Conservation (phyloP, 148 eudicot genomes). For the Gaultheria prostrata region DNA sequence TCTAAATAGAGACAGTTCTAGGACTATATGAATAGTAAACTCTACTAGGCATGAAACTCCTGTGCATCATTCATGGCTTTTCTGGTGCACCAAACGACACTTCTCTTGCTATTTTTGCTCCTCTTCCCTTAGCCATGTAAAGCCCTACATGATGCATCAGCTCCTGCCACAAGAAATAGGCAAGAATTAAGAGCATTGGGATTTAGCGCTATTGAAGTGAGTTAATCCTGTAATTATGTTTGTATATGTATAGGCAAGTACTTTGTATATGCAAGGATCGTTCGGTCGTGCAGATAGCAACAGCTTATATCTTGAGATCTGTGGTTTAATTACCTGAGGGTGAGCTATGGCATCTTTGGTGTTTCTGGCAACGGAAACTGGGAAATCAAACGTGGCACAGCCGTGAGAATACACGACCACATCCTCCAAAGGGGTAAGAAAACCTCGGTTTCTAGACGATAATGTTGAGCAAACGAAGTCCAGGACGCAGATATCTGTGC, state of each 20-base stretch:
- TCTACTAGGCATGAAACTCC: neutral
- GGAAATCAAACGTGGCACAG: conserved; percentile 43
- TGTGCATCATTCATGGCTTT: conserved; percentile 18
- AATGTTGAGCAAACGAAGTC: conserved; percentile 40
- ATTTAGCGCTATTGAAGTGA: neutral
- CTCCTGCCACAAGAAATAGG: conserved; percentile 33
- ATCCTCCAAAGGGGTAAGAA: conserved; percentile 33
- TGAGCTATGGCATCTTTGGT: conserved; percentile 33
- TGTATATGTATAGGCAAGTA: too few relatives aligned
- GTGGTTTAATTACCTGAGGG: conserved; percentile 32
- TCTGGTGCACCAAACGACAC: conserved; percentile 20
- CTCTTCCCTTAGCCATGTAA: conserved; percentile 63
- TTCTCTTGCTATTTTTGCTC: conserved; percentile 49
- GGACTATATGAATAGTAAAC: neutral
- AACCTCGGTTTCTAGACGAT: conserved; percentile 34
- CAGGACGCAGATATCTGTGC: conserved; percentile 46
- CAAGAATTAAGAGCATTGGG: neutral
- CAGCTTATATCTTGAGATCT: neutral
- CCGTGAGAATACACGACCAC: conserved; percentile 37
- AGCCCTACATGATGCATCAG: conserved; percentile 72
- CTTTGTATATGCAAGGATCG: neutral
- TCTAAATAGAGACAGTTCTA: too few relatives aligned
- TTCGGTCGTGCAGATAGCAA: neutral
- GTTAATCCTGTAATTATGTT: neutral
- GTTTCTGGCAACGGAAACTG: conserved; percentile 26